phyloP scores from a whole-genome alignment of 83 land plant species.

The Picea mariana region DNA sequence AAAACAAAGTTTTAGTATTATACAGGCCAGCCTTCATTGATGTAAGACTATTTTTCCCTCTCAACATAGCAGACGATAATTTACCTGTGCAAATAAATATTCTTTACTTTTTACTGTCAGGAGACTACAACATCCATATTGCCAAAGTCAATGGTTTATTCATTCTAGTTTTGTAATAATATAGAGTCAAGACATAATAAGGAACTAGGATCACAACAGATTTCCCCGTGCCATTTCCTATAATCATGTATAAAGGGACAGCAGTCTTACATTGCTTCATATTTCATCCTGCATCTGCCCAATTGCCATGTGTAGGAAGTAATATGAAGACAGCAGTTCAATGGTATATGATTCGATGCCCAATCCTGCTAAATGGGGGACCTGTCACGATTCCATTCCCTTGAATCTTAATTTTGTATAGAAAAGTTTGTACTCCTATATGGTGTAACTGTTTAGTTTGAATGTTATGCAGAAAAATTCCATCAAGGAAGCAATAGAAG shows the following conservation, averaged over 20 bases:
- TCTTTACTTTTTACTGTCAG: background rate
- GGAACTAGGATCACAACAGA: background rate
- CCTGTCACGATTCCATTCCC: background rate
- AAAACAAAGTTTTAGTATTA: slow-evolving; percentile 70
- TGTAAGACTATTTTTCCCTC: slow-evolving; percentile 41
- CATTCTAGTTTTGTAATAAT: background rate
- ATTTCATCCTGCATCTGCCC: background rate
- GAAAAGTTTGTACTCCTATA: background rate
- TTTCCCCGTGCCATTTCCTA: background rate
- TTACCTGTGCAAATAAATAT: background rate
- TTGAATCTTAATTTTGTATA: background rate
- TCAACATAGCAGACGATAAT: background rate
- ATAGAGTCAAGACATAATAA: background rate
- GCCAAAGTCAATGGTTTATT: slow-evolving; percentile 7
- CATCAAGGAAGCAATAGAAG: slow-evolving; percentile 80
- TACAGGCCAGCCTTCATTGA: slow-evolving; percentile 59
- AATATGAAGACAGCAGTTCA: background rate
- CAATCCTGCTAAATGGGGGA: background rate
- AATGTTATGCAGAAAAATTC: slow-evolving; percentile 46
- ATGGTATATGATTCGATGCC: background rate
- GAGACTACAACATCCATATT: background rate
- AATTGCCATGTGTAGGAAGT: slow-evolving; percentile 3
- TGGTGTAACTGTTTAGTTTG: background rate
- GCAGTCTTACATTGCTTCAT: background rate
- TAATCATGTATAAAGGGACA: background rate